Percentiles rank a stretch among this genome's conserved stretches.
These are phyloP conservation scores for Rugosomyces carneus DNA, from an alignment of 1,284 basidiomycete species.

Conservation along the genomic window DNA sequence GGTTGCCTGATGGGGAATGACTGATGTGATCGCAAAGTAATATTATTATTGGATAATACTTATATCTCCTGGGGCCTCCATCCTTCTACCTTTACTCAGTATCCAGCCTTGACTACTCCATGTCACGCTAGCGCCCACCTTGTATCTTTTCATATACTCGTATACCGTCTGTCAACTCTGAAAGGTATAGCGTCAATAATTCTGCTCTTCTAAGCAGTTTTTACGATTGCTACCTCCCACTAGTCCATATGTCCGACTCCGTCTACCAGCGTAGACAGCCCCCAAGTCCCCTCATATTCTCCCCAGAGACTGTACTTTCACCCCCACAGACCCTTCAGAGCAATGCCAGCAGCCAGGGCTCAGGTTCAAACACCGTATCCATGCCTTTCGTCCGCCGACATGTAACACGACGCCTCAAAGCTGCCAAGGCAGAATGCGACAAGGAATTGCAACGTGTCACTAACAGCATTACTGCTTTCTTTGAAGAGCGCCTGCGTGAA, in stretches of 20 bases:
- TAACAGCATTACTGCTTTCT: slow-evolving; percentile 88
- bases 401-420: slow-evolving; percentile 88
- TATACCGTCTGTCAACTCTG: slow-evolving; percentile 12
- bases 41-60: too few relatives aligned
- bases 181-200: slow-evolving; percentile 12
- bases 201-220: slow-evolving; percentile 18
- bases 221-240: slow-evolving; percentile 16
- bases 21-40: slow-evolving; percentile 19
- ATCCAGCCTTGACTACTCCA: slow-evolving; percentile 23
- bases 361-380: slow-evolving; percentile 67
- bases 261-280: slow-evolving; percentile 56
- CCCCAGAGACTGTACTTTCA: slow-evolving; percentile 57
- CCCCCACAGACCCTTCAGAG: slow-evolving; percentile 38
- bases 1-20: slow-evolving; percentile 14
- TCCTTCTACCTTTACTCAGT: slow-evolving; percentile 16
- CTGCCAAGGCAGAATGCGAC: slow-evolving; percentile 94
- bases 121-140: slow-evolving; percentile 29
- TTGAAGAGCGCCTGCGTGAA: slow-evolving; percentile 82
- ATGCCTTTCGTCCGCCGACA: slow-evolving; percentile 92
- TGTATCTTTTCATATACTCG: slow-evolving; percentile 15
- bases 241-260: slow-evolving; percentile 53
- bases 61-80: slow-evolving; percentile 13
- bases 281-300: slow-evolving; percentile 72
- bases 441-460: slow-evolving; percentile 90
- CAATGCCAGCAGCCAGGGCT: slow-evolving; percentile 38